phyloP scores from a whole-genome alignment of 2,329 filamentous ascomycete genomes.

The Alternaria ventricosa region DNA sequence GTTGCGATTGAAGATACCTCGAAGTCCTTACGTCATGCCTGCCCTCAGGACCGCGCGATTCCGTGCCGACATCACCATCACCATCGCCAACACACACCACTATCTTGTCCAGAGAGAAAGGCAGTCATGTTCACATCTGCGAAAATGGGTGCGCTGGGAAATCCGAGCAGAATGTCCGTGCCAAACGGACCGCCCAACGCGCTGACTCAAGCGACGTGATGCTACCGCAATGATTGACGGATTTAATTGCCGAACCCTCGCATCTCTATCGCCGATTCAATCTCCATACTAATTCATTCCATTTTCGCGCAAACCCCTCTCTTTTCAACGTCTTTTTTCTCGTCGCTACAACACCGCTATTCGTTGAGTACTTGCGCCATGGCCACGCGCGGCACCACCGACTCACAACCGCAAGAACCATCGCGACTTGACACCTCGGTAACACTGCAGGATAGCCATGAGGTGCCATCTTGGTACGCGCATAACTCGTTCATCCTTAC shows the following conservation, averaged over 20 bases:
- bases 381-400: neutral
- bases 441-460: neutral
- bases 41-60: too few species aligned
- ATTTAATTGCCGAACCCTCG: neutral
- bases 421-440: neutral
- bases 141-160: too few species aligned
- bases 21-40: too few species aligned
- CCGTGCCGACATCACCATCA: too few species aligned
- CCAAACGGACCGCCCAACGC: neutral
- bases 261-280: neutral
- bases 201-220: neutral
- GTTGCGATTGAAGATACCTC: too few species aligned
- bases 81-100: too few species aligned
- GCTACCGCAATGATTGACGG: neutral
- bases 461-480: conserved; percentile 8
- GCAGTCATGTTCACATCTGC: too few species aligned
- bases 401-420: neutral
- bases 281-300: neutral
- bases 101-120: too few species aligned
- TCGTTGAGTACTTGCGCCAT: neutral
- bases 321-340: neutral
- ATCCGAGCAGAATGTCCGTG: too few species aligned
- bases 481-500: conserved; percentile 55
- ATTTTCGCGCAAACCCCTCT: neutral
- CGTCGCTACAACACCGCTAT: neutral